Base-by-base conservation (phyloP, 1,284 basidiomycete species). In the Xanthoconium separans region DNA sequence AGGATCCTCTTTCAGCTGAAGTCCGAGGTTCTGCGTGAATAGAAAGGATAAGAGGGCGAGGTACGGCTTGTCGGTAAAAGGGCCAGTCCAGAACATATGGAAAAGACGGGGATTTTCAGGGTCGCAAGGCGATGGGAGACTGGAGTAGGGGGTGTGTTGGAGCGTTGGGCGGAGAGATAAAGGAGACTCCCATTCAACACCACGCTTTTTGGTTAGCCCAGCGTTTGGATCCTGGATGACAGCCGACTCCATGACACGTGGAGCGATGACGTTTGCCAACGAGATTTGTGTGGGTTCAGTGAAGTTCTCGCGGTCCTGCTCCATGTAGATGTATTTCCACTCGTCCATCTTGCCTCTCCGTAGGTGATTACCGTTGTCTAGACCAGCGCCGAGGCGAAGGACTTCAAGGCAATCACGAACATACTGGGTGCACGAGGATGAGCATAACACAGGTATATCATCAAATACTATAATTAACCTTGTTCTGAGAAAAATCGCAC, bases 11-110 rank as follows among this genome's bases (percentile, higher is more conserved):
- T 75, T 70, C 29, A 77, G 66, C 61, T 87, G 78, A 31, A 91
- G 75, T 15, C 82, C 83, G n/a, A 85, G 73, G 61, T 89, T 89
- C 63, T 91, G 88, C 1, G 88, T 89, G 72, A 80, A 90, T 36
- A 90, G 74, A 75, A 85, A 90, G 9, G 87, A 89, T 48, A 87
- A 73, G 54, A 89, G 73, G 1, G 87, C 84, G 64, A 86, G 79
- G 73, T 89, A 89, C 3, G 88, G 88, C 66, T 89, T 89, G 71
- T 90, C 87, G 7, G 85, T 88, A 73, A 91, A 89, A 0, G 84
- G 80, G 3, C 88, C 88, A 0, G 87, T 84, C 87, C 88, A 90
- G 72, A 89, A 91, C 78, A 90, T 88, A 73, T 91, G 88, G 75
- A 87, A 90, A 43, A 89, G 73, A 24, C 83, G 79, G 11, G 86